Percentiles rank a stretch among this genome's conserved stretches.
Evolutionary conservation across 2,329 filamentous ascomycete genomes (phyloP).

Genomic region (Sporothrix pseudoabietina): DNA sequence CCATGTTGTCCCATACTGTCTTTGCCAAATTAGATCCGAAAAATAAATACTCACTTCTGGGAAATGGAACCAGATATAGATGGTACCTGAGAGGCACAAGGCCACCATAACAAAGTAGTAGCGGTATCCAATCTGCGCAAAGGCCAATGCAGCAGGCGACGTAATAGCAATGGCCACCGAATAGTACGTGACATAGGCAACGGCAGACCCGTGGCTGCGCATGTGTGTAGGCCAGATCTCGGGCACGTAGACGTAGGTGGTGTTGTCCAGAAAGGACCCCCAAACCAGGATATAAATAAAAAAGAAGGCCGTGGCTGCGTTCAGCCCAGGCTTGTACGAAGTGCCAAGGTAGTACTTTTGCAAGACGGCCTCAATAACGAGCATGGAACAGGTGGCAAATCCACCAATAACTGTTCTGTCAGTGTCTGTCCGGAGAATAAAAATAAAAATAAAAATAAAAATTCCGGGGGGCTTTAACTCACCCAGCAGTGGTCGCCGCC

Average conservation of each 20-base stretch:
- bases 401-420: neutral
- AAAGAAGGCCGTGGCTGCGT: slow-evolving; percentile 9
- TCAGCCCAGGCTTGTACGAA: neutral
- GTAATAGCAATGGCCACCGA: slow-evolving; percentile 3
- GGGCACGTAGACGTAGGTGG: slow-evolving; percentile 21
- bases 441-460: neutral
- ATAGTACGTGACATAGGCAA: slow-evolving; percentile 36
- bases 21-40: no score
- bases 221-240: slow-evolving; percentile 23
- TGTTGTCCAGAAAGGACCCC: neutral
- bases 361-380: slow-evolving; percentile 17
- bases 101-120: slow-evolving; percentile 15
- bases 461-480: neutral
- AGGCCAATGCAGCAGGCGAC: neutral
- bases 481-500: neutral
- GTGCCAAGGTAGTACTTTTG: slow-evolving; percentile 21
- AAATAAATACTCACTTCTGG: neutral
- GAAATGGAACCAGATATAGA: slow-evolving; percentile 8
- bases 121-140: slow-evolving; percentile 11
- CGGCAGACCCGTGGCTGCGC: slow-evolving; percentile 15
- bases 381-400: neutral
- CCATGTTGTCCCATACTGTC: no score
- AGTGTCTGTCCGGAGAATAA: neutral
- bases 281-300: slow-evolving; percentile 12
- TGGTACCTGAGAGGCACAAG: neutral